Evolutionary conservation across 805 yeast species (phyloP).

Genomic region (Schizosaccharomyces japonicus): DNA sequence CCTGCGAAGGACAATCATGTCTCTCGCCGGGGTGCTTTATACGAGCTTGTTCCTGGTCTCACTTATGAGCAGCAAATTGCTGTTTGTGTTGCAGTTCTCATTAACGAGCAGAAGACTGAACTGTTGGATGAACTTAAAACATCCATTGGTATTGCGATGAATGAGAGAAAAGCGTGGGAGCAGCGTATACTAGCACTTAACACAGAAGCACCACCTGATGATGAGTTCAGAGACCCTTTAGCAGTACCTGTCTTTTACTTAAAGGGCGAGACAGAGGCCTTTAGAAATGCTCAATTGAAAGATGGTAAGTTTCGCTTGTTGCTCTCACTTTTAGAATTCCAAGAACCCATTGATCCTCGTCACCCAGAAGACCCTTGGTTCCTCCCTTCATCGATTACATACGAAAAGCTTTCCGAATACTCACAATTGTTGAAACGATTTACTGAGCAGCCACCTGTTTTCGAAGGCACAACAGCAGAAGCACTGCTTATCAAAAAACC

Average conservation of each 20-base stretch:
- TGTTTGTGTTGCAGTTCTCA: slow-evolving; percentile 26
- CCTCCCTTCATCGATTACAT: slow-evolving; percentile 17
- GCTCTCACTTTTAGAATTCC: slow-evolving; percentile 24
- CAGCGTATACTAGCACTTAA: no score
- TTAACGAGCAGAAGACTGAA: slow-evolving; percentile 22
- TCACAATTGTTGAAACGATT: slow-evolving; percentile 22
- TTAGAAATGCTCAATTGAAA: slow-evolving; percentile 16
- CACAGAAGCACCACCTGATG: neutral
- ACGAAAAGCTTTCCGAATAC: slow-evolving; percentile 17
- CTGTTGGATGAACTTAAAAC: slow-evolving; percentile 24
- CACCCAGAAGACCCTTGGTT: slow-evolving; percentile 7
- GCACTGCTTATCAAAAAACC: neutral
- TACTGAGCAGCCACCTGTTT: slow-evolving; percentile 17
- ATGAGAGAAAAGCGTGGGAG: slow-evolving; percentile 12
- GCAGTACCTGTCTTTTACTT: slow-evolving; percentile 10
- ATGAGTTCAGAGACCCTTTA: slow-evolving; percentile 3
- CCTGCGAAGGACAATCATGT: slow-evolving; percentile 12
- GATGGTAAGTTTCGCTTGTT: slow-evolving; percentile 29
- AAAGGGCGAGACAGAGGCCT: slow-evolving; percentile 4
- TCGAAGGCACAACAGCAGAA: slow-evolving; percentile 14
- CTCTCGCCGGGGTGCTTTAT: slow-evolving; percentile 9
- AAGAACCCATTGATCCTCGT: slow-evolving; percentile 5
- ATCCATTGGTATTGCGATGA: slow-evolving; percentile 18
- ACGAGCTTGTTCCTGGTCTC: slow-evolving; percentile 14
- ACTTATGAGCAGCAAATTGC: slow-evolving; percentile 26